Percentiles rank a stretch among this genome's conserved stretches.
Evolutionary conservation across 2,329 filamentous ascomycete genomes (phyloP).

Genomic region (Sclerotinia minor): DNA sequence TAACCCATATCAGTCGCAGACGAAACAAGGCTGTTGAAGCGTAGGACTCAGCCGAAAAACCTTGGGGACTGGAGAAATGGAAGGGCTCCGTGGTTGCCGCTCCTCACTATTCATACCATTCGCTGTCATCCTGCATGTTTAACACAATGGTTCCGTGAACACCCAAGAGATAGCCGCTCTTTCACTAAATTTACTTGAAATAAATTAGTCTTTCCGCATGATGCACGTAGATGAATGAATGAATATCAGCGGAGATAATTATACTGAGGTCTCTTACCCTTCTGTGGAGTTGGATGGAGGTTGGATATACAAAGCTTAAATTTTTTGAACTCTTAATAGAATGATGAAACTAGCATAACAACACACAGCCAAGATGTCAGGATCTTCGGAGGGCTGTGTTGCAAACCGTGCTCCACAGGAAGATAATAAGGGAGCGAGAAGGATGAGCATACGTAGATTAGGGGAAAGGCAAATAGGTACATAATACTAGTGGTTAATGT

Average conservation of each 20-base stretch:
- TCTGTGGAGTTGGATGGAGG: not conserved
- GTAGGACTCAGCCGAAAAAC: not conserved
- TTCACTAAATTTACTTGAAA: not conserved
- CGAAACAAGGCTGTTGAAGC: no score
- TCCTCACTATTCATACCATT: no score
- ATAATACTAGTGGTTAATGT: no score
- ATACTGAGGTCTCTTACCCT: not conserved
- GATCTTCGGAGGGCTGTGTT: not conserved
- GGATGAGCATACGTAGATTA: no score
- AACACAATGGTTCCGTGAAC: not conserved
- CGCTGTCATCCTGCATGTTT: not conserved
- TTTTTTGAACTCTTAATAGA: not conserved
- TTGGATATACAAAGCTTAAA: not conserved
- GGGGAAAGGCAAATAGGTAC: no score
- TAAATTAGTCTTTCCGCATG: not conserved
- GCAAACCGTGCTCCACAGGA: no score
- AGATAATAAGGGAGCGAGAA: no score
- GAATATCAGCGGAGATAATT: not conserved
- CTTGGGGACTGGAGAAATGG: no score
- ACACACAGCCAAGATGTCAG: not conserved
- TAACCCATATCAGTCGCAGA: no score
- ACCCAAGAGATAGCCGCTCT: not conserved
- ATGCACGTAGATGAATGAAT: not conserved
- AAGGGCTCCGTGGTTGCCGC: no score
- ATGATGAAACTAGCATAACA: not conserved